Evolutionary conservation across 2,329 filamentous ascomycete genomes (phyloP).

Genomic region (Boeremia exigua): DNA sequence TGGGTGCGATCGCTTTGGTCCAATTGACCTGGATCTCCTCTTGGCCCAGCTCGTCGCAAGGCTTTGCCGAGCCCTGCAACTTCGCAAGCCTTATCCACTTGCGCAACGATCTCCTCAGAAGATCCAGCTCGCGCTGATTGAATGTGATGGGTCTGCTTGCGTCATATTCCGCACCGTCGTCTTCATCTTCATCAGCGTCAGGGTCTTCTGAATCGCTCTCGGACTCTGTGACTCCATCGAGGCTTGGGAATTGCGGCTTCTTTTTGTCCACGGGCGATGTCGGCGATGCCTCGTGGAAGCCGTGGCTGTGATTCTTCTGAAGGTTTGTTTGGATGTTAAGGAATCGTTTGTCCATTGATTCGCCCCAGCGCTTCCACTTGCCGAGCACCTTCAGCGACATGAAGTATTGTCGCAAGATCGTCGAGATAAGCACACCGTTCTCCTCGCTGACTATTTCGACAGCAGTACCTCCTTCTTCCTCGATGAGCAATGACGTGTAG

Average conservation of each 20-base stretch:
- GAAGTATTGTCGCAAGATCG: conserved; percentile 89
- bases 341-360: conserved; percentile 70
- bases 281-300: conserved; percentile 51
- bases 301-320: conserved; percentile 59
- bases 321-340: conserved; percentile 67
- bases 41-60: conserved; percentile 64
- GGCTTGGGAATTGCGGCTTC: conserved; percentile 21
- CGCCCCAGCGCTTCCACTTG: conserved; percentile 75
- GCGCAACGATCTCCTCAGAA: conserved; percentile 71
- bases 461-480: conserved; percentile 75
- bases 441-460: conserved; percentile 85
- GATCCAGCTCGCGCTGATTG: conserved; percentile 55
- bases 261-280: conserved; percentile 26
- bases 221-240: conserved; percentile 20
- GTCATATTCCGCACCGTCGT: conserved; percentile 47
- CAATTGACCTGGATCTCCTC: conserved; percentile 69
- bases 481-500: conserved; percentile 75
- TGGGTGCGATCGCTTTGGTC: conserved; percentile 80
- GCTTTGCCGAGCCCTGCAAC: conserved; percentile 58
- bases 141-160: conserved; percentile 53
- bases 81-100: conserved; percentile 77
- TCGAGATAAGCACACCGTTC: conserved; percentile 84
- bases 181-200: conserved; percentile 49
- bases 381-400: conserved; percentile 83
- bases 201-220: conserved; percentile 38